Percentiles rank a stretch among this genome's conserved stretches.
Evolutionary conservation across 495 filamentous ascomycete genomes (phyloP).

Genomic region (Talaromyces thailandensis): DNA sequence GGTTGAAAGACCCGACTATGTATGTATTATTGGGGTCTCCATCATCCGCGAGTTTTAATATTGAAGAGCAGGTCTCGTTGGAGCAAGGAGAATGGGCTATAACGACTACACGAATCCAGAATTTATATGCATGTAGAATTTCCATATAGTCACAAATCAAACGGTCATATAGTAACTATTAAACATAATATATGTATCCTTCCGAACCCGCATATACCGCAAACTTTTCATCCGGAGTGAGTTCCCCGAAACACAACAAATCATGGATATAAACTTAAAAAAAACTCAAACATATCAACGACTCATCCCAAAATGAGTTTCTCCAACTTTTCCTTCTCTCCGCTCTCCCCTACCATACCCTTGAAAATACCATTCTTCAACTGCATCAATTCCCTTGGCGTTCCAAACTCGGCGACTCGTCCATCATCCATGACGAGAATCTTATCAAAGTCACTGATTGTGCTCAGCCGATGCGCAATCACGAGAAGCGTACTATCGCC

Average conservation of each 20-base stretch:
- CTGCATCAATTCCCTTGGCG: constrained; percentile 58
- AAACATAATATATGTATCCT: background rate
- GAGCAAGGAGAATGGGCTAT: too few relatives aligned
- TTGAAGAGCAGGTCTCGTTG: too few relatives aligned
- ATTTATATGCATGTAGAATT: too few relatives aligned
- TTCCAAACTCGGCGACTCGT: constrained; percentile 61
- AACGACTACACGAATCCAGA: too few relatives aligned
- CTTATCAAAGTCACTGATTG: constrained; percentile 77
- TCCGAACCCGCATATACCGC: background rate
- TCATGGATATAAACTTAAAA: background rate
- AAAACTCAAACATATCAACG: too few relatives aligned
- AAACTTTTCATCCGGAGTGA: background rate
- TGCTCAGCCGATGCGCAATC: constrained; percentile 80
- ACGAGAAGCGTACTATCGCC: constrained; percentile 70
- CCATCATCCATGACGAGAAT: constrained; percentile 79
- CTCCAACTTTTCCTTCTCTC: constrained; percentile 3
- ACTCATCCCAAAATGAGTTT: background rate
- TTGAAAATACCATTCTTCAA: constrained; percentile 50
- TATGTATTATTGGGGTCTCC: too few relatives aligned
- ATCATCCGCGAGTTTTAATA: too few relatives aligned
- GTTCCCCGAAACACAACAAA: background rate
- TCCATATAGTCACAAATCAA: background rate
- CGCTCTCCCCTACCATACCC: constrained; percentile 64
- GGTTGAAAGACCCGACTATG: too few relatives aligned
- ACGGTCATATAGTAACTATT: background rate